These are phyloP conservation scores for Byssothecium circinans DNA, from an alignment of 2,329 filamentous ascomycete genomes.

Conservation along the genomic window DNA sequence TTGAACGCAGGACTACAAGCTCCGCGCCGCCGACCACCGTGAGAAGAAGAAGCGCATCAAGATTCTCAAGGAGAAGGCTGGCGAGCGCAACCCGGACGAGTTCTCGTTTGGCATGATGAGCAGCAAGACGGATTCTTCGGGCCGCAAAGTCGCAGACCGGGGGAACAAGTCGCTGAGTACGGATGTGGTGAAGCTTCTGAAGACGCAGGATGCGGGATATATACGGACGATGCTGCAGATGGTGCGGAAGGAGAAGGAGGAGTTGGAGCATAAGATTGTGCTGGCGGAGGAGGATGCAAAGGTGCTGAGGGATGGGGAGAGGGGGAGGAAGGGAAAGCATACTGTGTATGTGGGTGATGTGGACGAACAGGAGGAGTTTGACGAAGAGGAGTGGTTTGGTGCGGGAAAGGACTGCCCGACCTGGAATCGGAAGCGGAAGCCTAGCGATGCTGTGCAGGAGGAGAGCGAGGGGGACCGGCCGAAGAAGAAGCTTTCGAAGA, in stretches of 20 bases:
- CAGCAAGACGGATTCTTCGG: constrained; percentile 50
- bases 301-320: constrained; percentile 39
- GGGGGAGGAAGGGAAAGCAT: constrained; percentile 29
- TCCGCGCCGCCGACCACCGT: constrained; percentile 66
- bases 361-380: constrained; percentile 46
- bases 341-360: constrained; percentile 47
- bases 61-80: constrained; percentile 61
- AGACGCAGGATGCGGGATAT: constrained; percentile 67
- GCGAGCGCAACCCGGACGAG: constrained; percentile 66
- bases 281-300: constrained; percentile 46
- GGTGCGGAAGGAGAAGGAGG: constrained; percentile 56
- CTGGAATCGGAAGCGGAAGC: constrained; percentile 26
- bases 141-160: constrained; percentile 46
- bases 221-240: constrained; percentile 60
- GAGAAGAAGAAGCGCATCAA: constrained; percentile 62
- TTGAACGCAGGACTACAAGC: constrained; percentile 59
- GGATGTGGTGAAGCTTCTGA: constrained; percentile 64
- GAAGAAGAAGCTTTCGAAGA: constrained; percentile 32
- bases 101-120: constrained; percentile 67
- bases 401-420: constrained; percentile 29
- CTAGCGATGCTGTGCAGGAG: constrained; percentile 26
- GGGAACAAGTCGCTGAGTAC: constrained; percentile 52
- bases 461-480: constrained; percentile 24
- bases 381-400: constrained; percentile 45
- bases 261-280: constrained; percentile 46